Evolutionary conservation across 179 eudicot species (phyloP).

Genomic region (Silene vulgaris): DNA sequence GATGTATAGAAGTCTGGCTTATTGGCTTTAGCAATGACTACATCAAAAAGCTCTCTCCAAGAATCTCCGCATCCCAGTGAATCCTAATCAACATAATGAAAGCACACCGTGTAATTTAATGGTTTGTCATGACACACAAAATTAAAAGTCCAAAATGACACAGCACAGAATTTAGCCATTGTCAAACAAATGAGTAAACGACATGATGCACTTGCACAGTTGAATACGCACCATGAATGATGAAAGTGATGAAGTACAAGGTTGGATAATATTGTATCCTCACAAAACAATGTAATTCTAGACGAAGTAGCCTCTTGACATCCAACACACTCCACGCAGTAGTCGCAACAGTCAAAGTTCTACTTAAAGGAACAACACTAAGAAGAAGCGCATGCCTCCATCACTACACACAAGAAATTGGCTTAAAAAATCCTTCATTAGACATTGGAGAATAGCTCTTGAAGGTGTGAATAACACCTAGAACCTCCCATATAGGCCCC

Average conservation of each 20-base stretch:
- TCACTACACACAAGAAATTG: not conserved
- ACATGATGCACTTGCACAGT: not conserved
- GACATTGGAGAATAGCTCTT: not conserved
- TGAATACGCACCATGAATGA: not conserved
- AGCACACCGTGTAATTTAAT: not conserved
- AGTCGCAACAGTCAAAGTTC: not conserved
- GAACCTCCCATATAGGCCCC: not conserved
- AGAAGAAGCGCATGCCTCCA: no score
- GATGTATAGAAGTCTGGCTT: slow-evolving; percentile 96
- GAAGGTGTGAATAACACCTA: not conserved
- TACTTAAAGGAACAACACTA: not conserved
- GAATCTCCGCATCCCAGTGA: slow-evolving; percentile 67
- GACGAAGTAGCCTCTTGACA: not conserved
- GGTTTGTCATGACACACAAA: slow-evolving; percentile 10
- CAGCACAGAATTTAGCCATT: not conserved
- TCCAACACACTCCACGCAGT: not conserved
- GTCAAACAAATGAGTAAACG: not conserved
- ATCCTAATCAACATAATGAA: slow-evolving; percentile 44
- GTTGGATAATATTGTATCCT: not conserved
- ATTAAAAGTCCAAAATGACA: not conserved
- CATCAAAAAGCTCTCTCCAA: slow-evolving; percentile 99
- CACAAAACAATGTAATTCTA: slow-evolving; percentile 3
- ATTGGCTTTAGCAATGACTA: slow-evolving; percentile 95
- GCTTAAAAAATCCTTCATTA: not conserved
- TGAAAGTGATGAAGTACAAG: not conserved